A percentile compares a stretch with the other conserved stretches of the same genome.
Evolutionary conservation across 164 flowering plant genomes (phyloP).

Genomic region (Aristolochia californica): DNA sequence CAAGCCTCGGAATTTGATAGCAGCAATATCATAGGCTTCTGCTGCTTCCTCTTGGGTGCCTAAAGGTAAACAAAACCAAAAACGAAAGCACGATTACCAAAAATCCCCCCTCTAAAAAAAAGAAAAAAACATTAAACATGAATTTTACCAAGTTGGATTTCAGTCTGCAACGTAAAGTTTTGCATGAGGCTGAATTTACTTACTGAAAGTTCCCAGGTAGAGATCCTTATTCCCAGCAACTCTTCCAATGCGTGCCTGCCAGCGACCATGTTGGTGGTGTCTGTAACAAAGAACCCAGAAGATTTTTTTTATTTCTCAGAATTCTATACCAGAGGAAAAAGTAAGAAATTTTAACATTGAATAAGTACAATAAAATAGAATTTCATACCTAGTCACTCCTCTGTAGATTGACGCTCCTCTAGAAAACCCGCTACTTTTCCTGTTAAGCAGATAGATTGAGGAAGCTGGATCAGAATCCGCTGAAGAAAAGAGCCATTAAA

Average conservation of each 20-base stretch:
- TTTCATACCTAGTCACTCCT: constrained; percentile 69
- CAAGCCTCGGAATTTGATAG: constrained; percentile 73
- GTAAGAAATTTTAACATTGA: too few species aligned
- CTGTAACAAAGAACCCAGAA: constrained; percentile 18
- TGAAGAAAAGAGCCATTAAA: too few species aligned
- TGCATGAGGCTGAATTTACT: constrained; percentile 17
- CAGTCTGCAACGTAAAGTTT: too few species aligned
- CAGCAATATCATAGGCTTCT: constrained; percentile 86
- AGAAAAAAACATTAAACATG: too few species aligned
- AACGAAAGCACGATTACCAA: too few species aligned
- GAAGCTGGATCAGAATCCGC: background rate
- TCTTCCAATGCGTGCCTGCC: constrained; percentile 90
- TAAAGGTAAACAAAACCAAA: too few species aligned
- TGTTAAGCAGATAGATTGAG: constrained; percentile 8
- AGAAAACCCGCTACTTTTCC: constrained; percentile 90
- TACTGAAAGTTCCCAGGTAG: constrained; percentile 86
- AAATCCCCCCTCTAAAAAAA: too few species aligned
- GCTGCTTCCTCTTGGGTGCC: constrained; percentile 93
- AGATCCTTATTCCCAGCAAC: constrained; percentile 93
- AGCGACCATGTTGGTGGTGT: constrained; percentile 88
- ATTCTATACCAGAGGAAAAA: background rate
- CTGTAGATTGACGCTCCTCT: constrained; percentile 83
- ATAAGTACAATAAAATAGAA: too few species aligned
- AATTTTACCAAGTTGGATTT: too few species aligned
- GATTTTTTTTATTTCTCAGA: background rate